A percentile compares a stretch with the other conserved stretches of the same genome.
Evolutionary conservation across 345 rosid species (phyloP).

Genomic region (Zanthoxylum bungeanum): DNA sequence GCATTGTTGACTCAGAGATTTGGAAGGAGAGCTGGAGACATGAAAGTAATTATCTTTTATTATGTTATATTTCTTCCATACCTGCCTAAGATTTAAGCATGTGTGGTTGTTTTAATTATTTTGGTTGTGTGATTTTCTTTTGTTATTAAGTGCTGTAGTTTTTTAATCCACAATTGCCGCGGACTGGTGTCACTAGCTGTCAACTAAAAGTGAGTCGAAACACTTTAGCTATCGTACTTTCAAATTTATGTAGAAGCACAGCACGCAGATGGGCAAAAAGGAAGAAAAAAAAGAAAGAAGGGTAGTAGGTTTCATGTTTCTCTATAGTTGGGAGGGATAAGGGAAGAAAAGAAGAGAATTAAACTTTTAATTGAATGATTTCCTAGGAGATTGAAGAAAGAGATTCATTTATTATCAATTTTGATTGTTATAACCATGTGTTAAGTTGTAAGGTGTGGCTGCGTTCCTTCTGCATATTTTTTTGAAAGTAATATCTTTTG

Average conservation of each 20-base stretch:
- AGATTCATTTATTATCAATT: neutral
- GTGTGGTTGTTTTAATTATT: neutral
- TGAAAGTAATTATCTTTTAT: conserved; percentile 71
- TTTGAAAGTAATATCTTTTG: neutral
- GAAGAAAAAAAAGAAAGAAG: neutral
- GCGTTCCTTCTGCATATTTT: neutral
- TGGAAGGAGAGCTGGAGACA: conserved; percentile 92
- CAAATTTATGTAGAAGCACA: too few species aligned
- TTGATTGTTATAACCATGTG: neutral
- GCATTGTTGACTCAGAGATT: conserved; percentile 68
- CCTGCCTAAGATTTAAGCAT: neutral
- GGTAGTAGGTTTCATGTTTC: neutral
- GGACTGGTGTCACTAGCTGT: too few species aligned
- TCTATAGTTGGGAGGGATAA: neutral
- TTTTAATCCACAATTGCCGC: neutral
- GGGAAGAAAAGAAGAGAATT: neutral
- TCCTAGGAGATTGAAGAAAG: neutral
- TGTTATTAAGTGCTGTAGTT: neutral
- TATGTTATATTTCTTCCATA: too few species aligned
- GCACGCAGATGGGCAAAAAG: neutral
- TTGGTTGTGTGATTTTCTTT: neutral
- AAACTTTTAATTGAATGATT: neutral
- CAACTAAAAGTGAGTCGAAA: too few species aligned
- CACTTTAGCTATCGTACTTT: too few species aligned
- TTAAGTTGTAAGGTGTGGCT: neutral